Base-by-base conservation (phyloP, 192 early-diverging fungal genomes). In the Backusella morwellensis region DNA sequence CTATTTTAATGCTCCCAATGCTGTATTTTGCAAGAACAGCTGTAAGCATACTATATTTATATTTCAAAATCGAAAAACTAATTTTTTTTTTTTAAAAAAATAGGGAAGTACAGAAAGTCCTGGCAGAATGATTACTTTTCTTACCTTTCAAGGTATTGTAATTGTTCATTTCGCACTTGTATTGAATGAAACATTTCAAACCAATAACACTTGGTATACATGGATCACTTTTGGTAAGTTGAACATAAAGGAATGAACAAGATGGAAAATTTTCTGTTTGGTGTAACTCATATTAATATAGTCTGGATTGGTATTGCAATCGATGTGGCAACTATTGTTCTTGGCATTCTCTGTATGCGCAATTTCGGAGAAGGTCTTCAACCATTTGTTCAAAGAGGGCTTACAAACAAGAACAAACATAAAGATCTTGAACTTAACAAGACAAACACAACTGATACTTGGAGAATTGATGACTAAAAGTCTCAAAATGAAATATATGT, bases 151-250 rank as follows among this genome's bases (percentile, higher is more conserved):
- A 70, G 70, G 41, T 2, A 78, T 84, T 72, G 79, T 84, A 1
- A 54, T 84, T 59, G 70, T 80, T 14, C 82, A 84, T 68, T 84
- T 69, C 41, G 66, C 32, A 9, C 59, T 84, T 11, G 76, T 84
- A 41, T 66, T 84, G 3, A 38, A 68, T n/a, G 41, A 80, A 35
- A 78, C 79, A 8, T 44, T 80, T 50, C 36, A 66, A 35, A 38
- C 74, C 26, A 41, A 71, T 50, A 78, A 84, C 38, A 80, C 66
- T 40, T 84, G 82, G 82, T 76, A 80, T 66, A 75, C 74, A 9
- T 84, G 82, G 82, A 77, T 84, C 35, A 66, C 74, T 35, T 71
- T 84, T 68, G 76, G 82, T 84, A 78, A 77, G 78, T 26, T 36
- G 23, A 40, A 32, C 19, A 14, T 76, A 12, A 56, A 26, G n/a